A percentile compares a stretch with the other conserved stretches of the same genome.
Conservation (phyloP, 805 yeast species). For the Kuraishia piskuri region DNA sequence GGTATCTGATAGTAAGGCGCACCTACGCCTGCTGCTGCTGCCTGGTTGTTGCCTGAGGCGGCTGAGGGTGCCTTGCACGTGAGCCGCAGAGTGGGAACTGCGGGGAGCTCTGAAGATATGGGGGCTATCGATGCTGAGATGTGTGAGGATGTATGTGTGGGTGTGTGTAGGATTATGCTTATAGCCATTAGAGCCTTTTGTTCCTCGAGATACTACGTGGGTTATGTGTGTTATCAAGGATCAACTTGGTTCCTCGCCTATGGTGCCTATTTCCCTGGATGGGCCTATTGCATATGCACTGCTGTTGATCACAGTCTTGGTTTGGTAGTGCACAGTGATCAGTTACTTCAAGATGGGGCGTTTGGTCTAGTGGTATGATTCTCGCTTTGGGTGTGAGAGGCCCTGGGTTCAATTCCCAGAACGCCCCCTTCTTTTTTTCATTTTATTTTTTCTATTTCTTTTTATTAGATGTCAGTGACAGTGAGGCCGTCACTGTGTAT, state of each 20-base stretch:
- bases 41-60: not conserved
- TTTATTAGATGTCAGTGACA: too few relatives aligned
- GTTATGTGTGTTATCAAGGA: too few relatives aligned
- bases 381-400: constrained; percentile 52
- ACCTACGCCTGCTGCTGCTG: not conserved
- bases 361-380: constrained; percentile 49
- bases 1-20: not conserved
- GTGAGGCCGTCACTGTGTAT: too few relatives aligned
- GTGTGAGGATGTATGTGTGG: too few relatives aligned
- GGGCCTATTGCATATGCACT: not conserved
- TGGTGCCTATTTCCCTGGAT: too few relatives aligned
- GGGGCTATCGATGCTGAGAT: too few relatives aligned
- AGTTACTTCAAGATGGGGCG: constrained; percentile 2
- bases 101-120: too few relatives aligned
- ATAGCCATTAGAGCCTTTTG: too few relatives aligned
- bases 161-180: too few relatives aligned
- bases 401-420: constrained; percentile 48
- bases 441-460: too few relatives aligned
- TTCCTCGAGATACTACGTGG: too few relatives aligned
- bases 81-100: not conserved
- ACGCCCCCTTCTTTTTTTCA: constrained; percentile 14
- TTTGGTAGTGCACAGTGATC: not conserved
- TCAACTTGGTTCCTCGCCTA: too few relatives aligned
- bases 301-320: not conserved
- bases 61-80: not conserved